A percentile compares a stretch with the other conserved stretches of the same genome.
Conservation (phyloP, 2,329 filamentous ascomycete genomes). For the Triangularia verruculosa region DNA sequence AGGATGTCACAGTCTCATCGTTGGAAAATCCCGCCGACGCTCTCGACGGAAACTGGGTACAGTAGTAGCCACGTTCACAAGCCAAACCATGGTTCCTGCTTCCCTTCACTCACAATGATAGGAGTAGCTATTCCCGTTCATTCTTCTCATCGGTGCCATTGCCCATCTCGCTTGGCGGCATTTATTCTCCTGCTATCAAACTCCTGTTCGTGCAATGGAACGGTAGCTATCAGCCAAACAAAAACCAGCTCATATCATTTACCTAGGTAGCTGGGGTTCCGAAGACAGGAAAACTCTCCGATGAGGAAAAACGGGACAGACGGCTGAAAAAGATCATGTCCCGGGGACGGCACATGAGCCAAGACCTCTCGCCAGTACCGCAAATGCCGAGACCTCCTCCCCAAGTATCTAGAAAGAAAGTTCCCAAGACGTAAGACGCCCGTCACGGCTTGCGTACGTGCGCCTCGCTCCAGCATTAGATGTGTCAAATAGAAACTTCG, state of each 20-base stretch:
- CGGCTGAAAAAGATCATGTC: background rate
- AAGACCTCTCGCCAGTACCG: background rate
- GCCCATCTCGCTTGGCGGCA: slow-evolving; percentile 10
- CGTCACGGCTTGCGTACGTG: background rate
- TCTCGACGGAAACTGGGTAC: background rate
- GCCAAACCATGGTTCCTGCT: background rate
- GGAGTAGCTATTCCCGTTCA: background rate
- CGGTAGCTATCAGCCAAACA: background rate
- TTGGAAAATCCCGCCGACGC: background rate
- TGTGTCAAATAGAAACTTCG: background rate
- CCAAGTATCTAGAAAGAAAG: background rate
- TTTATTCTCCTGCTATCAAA: background rate
- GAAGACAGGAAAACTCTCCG: background rate
- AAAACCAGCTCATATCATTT: background rate
- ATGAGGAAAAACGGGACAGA: background rate
- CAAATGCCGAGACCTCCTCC: background rate
- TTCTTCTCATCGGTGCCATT: background rate
- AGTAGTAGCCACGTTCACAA: background rate
- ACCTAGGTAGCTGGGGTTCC: background rate
- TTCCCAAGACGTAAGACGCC: background rate
- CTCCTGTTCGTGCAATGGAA: background rate
- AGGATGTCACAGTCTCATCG: background rate
- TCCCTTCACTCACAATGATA: background rate
- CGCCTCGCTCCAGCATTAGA: background rate
- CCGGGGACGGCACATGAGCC: background rate